Evolutionary conservation across 306 rosid species (phyloP).

Genomic region (Carpinus fangiana): DNA sequence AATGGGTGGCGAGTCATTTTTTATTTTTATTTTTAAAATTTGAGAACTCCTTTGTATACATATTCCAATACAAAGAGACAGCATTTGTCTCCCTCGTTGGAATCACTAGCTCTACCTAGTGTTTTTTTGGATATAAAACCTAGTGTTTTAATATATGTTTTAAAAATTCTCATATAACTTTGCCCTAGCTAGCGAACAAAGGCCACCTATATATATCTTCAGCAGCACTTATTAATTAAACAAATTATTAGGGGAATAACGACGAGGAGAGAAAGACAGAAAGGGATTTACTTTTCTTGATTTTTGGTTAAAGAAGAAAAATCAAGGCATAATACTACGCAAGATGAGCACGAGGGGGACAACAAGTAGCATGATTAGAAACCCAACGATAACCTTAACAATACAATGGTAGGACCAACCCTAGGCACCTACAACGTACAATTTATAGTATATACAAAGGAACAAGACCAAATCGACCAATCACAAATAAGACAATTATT

Average conservation of each 20-base stretch:
- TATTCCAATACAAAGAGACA: slow-evolving; percentile 80
- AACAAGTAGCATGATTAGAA: too few relatives aligned
- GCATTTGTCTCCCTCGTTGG: slow-evolving; percentile 66
- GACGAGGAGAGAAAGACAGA: not conserved
- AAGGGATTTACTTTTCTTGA: not conserved
- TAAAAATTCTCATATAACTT: not conserved
- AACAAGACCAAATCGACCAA: too few relatives aligned
- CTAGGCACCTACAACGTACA: too few relatives aligned
- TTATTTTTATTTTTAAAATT: not conserved
- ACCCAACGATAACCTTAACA: too few relatives aligned
- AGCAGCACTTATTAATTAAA: not conserved
- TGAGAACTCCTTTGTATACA: slow-evolving; percentile 42
- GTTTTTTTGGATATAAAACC: not conserved
- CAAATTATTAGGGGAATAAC: not conserved
- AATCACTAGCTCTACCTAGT: slow-evolving; percentile 32
- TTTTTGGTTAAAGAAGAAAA: too few relatives aligned
- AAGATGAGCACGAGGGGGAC: too few relatives aligned
- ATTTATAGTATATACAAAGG: too few relatives aligned
- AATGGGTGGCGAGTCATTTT: too few relatives aligned
- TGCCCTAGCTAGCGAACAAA: slow-evolving; percentile 7
- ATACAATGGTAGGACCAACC: too few relatives aligned
- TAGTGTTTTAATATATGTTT: not conserved
- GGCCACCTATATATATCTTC: not conserved
- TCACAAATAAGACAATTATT: too few relatives aligned
- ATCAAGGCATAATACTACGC: too few relatives aligned